Evolutionary conservation across 306 rosid genomes (phyloP), one percentile per base, ranked within the genome.

Genomic region (Mimosa bimucronata): DNA sequence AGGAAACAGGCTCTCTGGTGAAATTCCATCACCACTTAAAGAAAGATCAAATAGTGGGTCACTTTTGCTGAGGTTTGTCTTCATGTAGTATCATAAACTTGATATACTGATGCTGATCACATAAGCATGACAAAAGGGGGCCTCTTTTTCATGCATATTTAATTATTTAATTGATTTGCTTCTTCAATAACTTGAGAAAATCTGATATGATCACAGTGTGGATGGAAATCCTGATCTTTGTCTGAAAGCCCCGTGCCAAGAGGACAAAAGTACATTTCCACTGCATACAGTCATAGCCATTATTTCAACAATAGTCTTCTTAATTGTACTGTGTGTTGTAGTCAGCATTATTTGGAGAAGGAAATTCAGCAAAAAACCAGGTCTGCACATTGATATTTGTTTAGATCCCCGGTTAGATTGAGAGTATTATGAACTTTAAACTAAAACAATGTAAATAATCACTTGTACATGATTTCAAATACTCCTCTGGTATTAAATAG

Each of bases 141-240:
- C 77, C 66, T 13, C 52, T 66, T 52, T 40, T 12, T 9, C 62
- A 40, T 73, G 66, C 7, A 29, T 42, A 69, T 65, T 77, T 14
- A 12, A 66, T 13, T 38, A 34, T 40, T 25, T 65, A 38, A 65
- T 74, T 15, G 62, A 26, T 50, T 74, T 75, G 30, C 66, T 75
- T 55, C 70, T 81, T 66, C 76, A 66, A 55, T 40, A 57, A 75
- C 68, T n/a, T n/a, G 34, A 40, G 19, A 18, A 53, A 66, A 40
- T 26, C 25, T 74, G 0, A 40, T 55, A 23, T 78, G 16, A 83
- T 83, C 64, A 21, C 77, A 87, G 92, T 0, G 66, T 83, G 81
- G 87, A 81, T 46, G 87, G 79, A 73, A 80, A 90, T 84, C 85
- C 55, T n/a, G 53, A 79, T 58, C 76, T 83, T n/a, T 90, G 90